Evolutionary conservation across 495 filamentous ascomycete species (phyloP), one percentile per base, ranked within the genome.

Genomic region (Parathielavia appendiculata): DNA sequence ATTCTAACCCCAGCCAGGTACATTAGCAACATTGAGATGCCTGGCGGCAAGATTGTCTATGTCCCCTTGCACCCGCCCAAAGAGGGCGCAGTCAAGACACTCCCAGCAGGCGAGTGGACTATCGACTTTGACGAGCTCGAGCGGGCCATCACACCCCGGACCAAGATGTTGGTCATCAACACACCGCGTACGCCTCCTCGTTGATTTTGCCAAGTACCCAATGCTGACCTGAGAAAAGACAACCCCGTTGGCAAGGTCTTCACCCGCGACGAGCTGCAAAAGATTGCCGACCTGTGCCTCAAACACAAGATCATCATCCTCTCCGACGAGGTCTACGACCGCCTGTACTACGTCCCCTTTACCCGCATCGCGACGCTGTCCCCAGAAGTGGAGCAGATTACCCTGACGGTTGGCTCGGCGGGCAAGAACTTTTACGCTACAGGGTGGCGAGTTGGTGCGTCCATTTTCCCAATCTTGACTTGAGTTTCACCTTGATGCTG

Each of bases 341-440:
- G 92, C 17, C 86, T 98, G 2, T 96, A 85, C 77, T 97, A 97
- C 72, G 87, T 88, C 12, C 91, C 92, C 0, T 98, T 97, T 68
- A 97, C 92, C 14, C 81, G 93, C 62, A 88, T 96, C 57, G 91
- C 86, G 12, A 96, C 92, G 0, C 74, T 98, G 20, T 92, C 89
- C 0, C 88, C 89, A 0, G 90, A 96, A 65, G 84, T 97, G 40
- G 90, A 87, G 56, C 83, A 83, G 56, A 82, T 91, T 38, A 98
- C 93, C 17, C 74, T 98, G 36, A 97, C 92, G 4, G 93, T 97
- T 41, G 92, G 95, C 32, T 95, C 89, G 3, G 93, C 90, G 6
- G 93, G 93, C 57, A 98, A 98, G 77, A 95, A 93, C 72, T 98
- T 98, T 75, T 97, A 98, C 65, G 88, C 87, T 48, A 98, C 93